Percentiles rank a stretch among this genome's conserved stretches.
phyloP scores from a whole-genome alignment of 495 filamentous ascomycete genomes.

The Aspergillus heteromorphus region DNA sequence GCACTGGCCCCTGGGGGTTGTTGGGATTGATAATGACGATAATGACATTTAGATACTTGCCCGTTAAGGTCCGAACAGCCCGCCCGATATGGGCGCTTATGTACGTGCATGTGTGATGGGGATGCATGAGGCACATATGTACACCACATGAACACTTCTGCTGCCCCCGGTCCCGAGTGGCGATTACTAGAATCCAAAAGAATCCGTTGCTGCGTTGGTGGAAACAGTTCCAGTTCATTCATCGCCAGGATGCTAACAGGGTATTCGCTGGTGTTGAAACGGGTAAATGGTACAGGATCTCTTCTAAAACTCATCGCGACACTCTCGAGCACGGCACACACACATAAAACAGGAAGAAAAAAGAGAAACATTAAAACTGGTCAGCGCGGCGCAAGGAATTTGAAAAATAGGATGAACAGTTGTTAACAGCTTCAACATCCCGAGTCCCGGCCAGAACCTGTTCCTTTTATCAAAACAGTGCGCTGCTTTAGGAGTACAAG shows the following conservation, averaged over 20 bases:
- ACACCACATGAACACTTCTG: too few species aligned
- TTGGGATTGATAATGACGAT: too few species aligned
- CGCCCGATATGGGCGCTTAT: too few species aligned
- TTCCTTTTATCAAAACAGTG: constrained; percentile 8
- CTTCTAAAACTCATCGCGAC: constrained; percentile 4
- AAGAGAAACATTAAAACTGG: neutral
- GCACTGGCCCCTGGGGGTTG: too few species aligned
- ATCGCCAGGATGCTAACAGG: constrained; percentile 24
- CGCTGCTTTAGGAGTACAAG: constrained; percentile 20
- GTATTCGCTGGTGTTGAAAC: constrained; percentile 16
- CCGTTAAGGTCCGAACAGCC: too few species aligned
- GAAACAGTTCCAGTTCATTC: constrained; percentile 9
- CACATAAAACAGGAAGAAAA: too few species aligned
- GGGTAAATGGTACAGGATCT: constrained; percentile 9
- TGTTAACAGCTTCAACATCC: neutral
- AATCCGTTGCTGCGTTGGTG: neutral
- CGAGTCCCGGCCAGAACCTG: neutral
- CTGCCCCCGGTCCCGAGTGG: too few species aligned
- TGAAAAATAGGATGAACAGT: constrained; percentile 4
- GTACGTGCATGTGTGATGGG: too few species aligned
- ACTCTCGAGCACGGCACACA: neutral
- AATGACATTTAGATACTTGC: too few species aligned
- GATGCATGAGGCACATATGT: too few species aligned
- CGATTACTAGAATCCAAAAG: too few species aligned
- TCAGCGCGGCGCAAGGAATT: constrained; percentile 1